These are phyloP conservation scores for Sarcomyxa edulis DNA, from an alignment of 768 basidiomycete genomes.

Conservation along the genomic window DNA sequence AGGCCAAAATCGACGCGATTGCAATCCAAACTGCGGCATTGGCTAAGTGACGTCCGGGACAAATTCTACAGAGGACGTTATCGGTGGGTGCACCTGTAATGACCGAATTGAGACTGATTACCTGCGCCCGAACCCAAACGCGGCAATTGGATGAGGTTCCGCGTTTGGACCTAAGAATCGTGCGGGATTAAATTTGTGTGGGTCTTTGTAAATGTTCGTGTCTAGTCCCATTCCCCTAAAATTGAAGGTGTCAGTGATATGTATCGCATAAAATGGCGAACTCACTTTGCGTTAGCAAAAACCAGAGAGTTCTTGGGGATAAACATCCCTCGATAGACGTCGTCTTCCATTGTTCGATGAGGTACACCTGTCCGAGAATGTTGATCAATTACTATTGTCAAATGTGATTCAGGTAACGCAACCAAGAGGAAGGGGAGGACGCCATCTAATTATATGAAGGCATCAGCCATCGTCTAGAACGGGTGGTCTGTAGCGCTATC, in stretches of 20 bases:
- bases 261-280: neutral
- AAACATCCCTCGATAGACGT: constrained; percentile 27
- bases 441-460: constrained; percentile 12
- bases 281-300: constrained; percentile 19
- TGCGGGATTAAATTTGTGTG: constrained; percentile 19
- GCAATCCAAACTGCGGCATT: too few species aligned
- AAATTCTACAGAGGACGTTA: too few species aligned
- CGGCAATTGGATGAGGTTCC: constrained; percentile 17
- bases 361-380: constrained; percentile 19
- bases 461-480: neutral
- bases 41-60: too few species aligned
- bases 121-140: constrained; percentile 26
- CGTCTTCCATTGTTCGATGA: constrained; percentile 21
- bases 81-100: too few species aligned
- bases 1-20: too few species aligned
- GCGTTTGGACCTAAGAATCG: constrained; percentile 18
- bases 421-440: constrained; percentile 14
- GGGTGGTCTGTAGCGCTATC: neutral
- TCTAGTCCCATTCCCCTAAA: constrained; percentile 21
- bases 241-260: neutral
- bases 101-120: too few species aligned
- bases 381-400: constrained; percentile 19
- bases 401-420: constrained; percentile 16
- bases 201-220: constrained; percentile 17
- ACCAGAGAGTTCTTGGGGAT: constrained; percentile 27